Conservation (phyloP, 495 filamentous ascomycete species). For the Hypoxylon crocopeplum region DNA sequence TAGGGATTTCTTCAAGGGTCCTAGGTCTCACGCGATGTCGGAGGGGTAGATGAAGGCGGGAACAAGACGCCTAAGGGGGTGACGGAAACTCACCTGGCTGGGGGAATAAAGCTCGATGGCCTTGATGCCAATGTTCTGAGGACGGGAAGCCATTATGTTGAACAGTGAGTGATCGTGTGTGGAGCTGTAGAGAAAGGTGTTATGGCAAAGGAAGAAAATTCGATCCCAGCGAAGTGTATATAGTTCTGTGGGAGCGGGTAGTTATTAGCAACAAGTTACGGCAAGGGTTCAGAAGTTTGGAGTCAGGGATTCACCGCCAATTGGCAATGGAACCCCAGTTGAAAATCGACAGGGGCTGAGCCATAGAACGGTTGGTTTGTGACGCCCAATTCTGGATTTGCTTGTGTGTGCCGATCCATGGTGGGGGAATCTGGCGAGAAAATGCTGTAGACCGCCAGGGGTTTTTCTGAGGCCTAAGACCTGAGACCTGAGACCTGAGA, state of each 20-base stretch:
- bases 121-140: conserved; percentile 98
- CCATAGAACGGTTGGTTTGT: conserved; percentile 10
- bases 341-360: conserved; percentile 19
- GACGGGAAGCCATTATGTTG: conserved; percentile 80
- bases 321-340: conserved; percentile 36
- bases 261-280: conserved; percentile 24
- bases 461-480: no score
- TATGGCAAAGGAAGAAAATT: conserved; percentile 25
- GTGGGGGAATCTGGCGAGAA: conserved; percentile 17
- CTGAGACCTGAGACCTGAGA: no score
- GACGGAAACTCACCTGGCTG: conserved; percentile 74
- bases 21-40: conserved; percentile 5
- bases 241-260: conserved; percentile 26
- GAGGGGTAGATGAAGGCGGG: conserved; percentile 4
- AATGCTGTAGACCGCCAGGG: conserved; percentile 10
- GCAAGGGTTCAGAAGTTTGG: conserved; percentile 21
- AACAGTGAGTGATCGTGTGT: neutral
- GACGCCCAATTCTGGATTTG: conserved; percentile 24
- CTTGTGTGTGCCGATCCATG: conserved; percentile 32
- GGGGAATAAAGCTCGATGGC: conserved; percentile 99
- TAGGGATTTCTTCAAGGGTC: conserved; percentile 7
- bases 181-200: conserved; percentile 34
- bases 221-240: conserved; percentile 16
- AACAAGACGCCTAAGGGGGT: neutral
- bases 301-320: conserved; percentile 33